A percentile compares a stretch with the other conserved stretches of the same genome.
Evolutionary conservation across 2,329 filamentous ascomycete species (phyloP).

Genomic region (Periconia sp.): DNA sequence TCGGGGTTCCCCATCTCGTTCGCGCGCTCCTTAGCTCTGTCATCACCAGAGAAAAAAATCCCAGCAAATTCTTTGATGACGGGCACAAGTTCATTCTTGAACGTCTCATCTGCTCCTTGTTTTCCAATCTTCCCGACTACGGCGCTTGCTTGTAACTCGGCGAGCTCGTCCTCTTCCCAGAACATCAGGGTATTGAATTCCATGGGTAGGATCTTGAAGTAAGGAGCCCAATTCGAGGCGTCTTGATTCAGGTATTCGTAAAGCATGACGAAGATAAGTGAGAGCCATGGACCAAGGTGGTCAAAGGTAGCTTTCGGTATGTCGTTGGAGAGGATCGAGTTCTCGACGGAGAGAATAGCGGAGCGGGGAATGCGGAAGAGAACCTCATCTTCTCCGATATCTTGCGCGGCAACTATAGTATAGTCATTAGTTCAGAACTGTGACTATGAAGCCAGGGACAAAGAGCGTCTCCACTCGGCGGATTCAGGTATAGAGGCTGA

Average conservation of each 20-base stretch:
- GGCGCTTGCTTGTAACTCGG: conserved; percentile 76
- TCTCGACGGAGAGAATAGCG: conserved; percentile 74
- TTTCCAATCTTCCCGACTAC: conserved; percentile 80
- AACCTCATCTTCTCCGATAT: conserved; percentile 75
- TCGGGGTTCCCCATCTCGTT: conserved; percentile 53
- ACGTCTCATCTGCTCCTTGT: conserved; percentile 71
- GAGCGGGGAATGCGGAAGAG: conserved; percentile 80
- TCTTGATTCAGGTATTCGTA: conserved; percentile 70
- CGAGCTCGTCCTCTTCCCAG: conserved; percentile 75
- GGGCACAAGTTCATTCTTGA: conserved; percentile 63
- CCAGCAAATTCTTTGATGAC: conserved; percentile 52
- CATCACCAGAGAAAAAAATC: conserved; percentile 48
- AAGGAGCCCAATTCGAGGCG: conserved; percentile 75
- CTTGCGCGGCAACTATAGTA: conserved; percentile 75
- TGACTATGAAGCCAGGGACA: no score
- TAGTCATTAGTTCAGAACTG: no score
- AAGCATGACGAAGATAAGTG: conserved; percentile 78
- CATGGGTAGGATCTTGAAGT: conserved; percentile 75
- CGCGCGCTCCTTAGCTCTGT: conserved; percentile 33
- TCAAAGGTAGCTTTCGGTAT: conserved; percentile 48
- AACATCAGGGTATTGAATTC: conserved; percentile 89
- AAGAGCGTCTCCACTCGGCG: no score
- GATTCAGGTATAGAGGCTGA: conserved; percentile 1
- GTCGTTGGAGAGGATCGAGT: conserved; percentile 68
- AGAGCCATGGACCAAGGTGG: conserved; percentile 55